Evolutionary conservation across 192 early-diverging fungal species (phyloP).

Genomic region (Rhizophlyctis rosea): DNA sequence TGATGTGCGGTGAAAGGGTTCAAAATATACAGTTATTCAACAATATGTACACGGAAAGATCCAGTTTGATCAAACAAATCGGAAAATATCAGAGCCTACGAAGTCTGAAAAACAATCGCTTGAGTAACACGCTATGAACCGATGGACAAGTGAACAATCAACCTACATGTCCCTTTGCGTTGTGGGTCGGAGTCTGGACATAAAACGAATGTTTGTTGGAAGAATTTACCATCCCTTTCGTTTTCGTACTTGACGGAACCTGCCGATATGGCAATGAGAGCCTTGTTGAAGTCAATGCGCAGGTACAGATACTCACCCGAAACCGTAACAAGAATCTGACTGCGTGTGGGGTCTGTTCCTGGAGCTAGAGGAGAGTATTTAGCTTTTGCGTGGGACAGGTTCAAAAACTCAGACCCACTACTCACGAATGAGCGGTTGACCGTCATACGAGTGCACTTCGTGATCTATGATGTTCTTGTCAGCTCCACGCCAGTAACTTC

Average conservation of each 20-base stretch:
- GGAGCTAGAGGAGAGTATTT: neutral
- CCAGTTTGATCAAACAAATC: slow-evolving; percentile 21
- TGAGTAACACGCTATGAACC: neutral
- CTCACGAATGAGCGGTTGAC: slow-evolving; percentile 31
- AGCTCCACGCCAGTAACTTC: neutral
- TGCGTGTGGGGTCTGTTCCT: slow-evolving; percentile 7
- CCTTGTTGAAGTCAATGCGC: too few species aligned
- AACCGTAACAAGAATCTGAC: slow-evolving; percentile 27
- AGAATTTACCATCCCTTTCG: slow-evolving; percentile 22
- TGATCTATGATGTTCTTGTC: slow-evolving; percentile 23
- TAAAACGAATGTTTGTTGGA: slow-evolving; percentile 39
- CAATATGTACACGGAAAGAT: too few species aligned
- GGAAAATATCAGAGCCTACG: slow-evolving; percentile 24
- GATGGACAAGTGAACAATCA: neutral
- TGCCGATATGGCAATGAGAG: too few species aligned
- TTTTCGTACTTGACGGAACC: slow-evolving; percentile 35
- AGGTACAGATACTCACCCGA: too few species aligned
- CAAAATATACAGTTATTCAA: too few species aligned
- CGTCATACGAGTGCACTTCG: slow-evolving; percentile 33
- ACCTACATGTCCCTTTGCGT: slow-evolving; percentile 22
- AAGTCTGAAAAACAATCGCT: slow-evolving; percentile 13
- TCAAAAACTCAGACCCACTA: slow-evolving; percentile 14
- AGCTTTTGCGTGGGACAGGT: slow-evolving; percentile 2
- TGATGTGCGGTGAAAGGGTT: too few species aligned
- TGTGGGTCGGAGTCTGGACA: slow-evolving; percentile 20